Base-by-base conservation (phyloP, 306 rosid genomes). In the Begonia fuchsioides region DNA sequence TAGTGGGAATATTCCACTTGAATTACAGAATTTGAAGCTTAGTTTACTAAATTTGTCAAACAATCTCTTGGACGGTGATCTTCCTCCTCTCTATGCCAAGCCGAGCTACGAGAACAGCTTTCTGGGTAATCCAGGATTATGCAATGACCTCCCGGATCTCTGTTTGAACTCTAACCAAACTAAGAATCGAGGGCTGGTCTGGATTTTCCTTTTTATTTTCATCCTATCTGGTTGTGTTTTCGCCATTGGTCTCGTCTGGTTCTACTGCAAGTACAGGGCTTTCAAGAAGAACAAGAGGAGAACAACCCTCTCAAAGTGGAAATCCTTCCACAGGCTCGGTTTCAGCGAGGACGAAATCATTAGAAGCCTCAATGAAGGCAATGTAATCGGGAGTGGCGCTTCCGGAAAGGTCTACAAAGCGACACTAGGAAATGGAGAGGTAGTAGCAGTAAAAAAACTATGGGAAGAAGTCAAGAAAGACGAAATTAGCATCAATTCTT, bases 381-480 rank as follows among this genome's bases (percentile, higher is more conserved):
- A 72, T 41, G 75, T 80, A 2, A 74, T 83, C 0, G 94, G 94
- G 1, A 68, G 69, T 5, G 94, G 94, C 39, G 77, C 90, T 17
- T 80, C 94, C 0, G 94, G 94, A 55, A 83, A 80, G 61, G 94
- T 83, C 11, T 83, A 83, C 61, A 83, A 80, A 57, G 94, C 77
- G 3, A 75, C 49, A 13, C 68, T 83, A 10, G 68, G 80, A 32
- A 77, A 77, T 11, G 79, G 75, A 0, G 90, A 83, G 63, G 58
- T 44, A 6, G 94, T 80, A 39, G 94, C 94, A 1, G 94, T 83
- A 69, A 83, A 83, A 76, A 83, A 72, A 62, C 62, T 83, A 15
- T 72, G 74, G 80, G 66, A 69, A 62, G 65, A 62, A 62, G 46
- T 39, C 13, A 69, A 17, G 56, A 66, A 72, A 43, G 69, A 63